Conservation (phyloP, 116 monocot species). For the Trichopus zeylanicus region DNA sequence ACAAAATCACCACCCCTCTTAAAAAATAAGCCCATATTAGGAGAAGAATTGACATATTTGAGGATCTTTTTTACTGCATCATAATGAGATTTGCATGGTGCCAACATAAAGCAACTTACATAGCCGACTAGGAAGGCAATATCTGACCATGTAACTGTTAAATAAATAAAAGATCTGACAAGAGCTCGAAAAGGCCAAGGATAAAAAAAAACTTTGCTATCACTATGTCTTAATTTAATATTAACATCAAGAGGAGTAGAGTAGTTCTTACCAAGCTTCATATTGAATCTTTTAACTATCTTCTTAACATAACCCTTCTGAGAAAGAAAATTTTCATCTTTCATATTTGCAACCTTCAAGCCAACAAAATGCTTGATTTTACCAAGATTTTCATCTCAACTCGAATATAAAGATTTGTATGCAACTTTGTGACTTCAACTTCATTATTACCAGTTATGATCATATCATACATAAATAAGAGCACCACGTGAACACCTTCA, state of each 20-base stretch:
- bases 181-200: not conserved
- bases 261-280: not conserved
- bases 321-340: not conserved
- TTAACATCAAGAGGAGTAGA: not conserved
- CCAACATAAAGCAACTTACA: not conserved
- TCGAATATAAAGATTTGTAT: not conserved
- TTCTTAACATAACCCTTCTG: not conserved
- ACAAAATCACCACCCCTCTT: not conserved
- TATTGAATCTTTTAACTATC: not conserved
- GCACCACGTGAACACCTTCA: not conserved
- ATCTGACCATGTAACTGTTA: not conserved
- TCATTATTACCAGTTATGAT: too few species aligned
- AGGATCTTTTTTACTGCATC: not conserved
- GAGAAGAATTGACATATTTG: conserved; percentile 6
- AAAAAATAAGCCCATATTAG: not conserved
- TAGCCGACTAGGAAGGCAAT: not conserved
- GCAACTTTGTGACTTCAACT: too few species aligned
- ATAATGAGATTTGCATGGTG: not conserved
- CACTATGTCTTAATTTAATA: not conserved
- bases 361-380: not conserved
- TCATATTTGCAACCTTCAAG: not conserved
- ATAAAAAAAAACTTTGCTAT: not conserved
- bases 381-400: not conserved
- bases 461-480: too few species aligned
- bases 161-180: conserved; percentile 1